phyloP scores from a whole-genome alignment of 176 grass and related monocot genomes.

The Sorghum bicolor region DNA sequence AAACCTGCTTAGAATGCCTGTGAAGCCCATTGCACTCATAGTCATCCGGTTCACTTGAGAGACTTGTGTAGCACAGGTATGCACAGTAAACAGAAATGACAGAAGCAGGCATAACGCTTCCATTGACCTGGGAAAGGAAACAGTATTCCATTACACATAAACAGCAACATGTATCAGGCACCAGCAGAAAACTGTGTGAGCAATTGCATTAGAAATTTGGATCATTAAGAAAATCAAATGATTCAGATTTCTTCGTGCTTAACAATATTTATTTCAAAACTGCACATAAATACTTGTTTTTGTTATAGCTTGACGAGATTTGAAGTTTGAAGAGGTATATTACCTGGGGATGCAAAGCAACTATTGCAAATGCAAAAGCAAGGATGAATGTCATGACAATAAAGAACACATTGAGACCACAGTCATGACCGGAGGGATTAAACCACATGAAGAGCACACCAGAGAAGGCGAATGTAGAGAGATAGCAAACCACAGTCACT shows the following conservation, averaged over 20 bases:
- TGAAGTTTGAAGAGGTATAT: slow-evolving; percentile 2
- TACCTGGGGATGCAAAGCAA: slow-evolving; percentile 88
- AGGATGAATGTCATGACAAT: slow-evolving; percentile 92
- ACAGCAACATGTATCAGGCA: not conserved
- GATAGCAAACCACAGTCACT: slow-evolving; percentile 75
- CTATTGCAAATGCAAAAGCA: slow-evolving; percentile 80
- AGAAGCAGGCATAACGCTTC: slow-evolving; percentile 87
- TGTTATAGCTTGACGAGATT: not conserved
- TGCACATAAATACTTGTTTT: not conserved
- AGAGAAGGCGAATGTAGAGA: slow-evolving; percentile 71
- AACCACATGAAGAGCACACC: slow-evolving; percentile 94
- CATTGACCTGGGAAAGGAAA: slow-evolving; percentile 64
- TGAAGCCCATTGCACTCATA: slow-evolving; percentile 89
- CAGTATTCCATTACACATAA: not conserved
- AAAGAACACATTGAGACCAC: slow-evolving; percentile 93
- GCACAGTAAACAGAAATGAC: slow-evolving; percentile 83
- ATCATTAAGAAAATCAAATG: not conserved
- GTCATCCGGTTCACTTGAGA: slow-evolving; percentile 80
- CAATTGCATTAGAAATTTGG: not conserved
- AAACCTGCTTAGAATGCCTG: slow-evolving; percentile 84
- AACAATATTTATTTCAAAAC: not conserved
- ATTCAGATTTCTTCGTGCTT: slow-evolving; percentile 1
- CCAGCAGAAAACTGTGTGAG: not conserved
- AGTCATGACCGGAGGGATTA: slow-evolving; percentile 87
- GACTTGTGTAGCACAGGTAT: slow-evolving; percentile 81